Percentiles rank a stretch among this genome's conserved stretches.
Evolutionary conservation across 1,139 yeast genomes (phyloP).

Genomic region (Arxiozyma slooffiae): DNA sequence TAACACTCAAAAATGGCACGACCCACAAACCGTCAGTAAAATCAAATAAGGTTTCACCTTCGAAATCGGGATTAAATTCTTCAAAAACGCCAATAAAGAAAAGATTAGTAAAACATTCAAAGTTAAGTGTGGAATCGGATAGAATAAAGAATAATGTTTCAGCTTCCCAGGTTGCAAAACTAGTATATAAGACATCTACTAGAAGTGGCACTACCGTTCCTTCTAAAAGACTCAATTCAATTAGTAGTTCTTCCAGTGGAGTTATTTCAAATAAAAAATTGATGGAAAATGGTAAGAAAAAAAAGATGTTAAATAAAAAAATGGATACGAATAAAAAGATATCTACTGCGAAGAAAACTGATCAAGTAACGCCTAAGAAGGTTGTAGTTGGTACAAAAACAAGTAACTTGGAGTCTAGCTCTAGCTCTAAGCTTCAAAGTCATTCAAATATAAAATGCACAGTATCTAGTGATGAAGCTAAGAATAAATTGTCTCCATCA

Average conservation of each 20-base stretch:
- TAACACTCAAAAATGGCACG: neutral
- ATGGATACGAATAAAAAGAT: neutral
- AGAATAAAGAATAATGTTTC: slow-evolving; percentile 4
- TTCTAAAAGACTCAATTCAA: neutral
- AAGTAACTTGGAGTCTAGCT: neutral
- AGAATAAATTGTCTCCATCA: neutral
- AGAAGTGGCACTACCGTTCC: neutral
- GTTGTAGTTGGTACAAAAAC: neutral
- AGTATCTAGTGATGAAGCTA: neutral
- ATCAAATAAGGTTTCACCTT: neutral
- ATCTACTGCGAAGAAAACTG: neutral
- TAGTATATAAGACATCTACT: slow-evolving; percentile 5
- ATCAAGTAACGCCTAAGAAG: neutral
- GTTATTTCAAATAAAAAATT: neutral
- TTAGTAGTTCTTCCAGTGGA: neutral
- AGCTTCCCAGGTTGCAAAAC: slow-evolving; percentile 9
- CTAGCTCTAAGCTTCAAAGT: neutral
- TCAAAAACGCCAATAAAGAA: slow-evolving; percentile 1
- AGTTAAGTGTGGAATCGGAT: neutral
- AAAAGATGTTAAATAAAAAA: neutral
- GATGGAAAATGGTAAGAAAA: neutral
- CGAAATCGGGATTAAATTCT: neutral
- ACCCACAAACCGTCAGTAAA: neutral
- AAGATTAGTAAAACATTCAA: neutral
- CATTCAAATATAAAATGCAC: neutral